Base-by-base conservation (phyloP, 805 yeast genomes). In the Lipomyces orientalis region DNA sequence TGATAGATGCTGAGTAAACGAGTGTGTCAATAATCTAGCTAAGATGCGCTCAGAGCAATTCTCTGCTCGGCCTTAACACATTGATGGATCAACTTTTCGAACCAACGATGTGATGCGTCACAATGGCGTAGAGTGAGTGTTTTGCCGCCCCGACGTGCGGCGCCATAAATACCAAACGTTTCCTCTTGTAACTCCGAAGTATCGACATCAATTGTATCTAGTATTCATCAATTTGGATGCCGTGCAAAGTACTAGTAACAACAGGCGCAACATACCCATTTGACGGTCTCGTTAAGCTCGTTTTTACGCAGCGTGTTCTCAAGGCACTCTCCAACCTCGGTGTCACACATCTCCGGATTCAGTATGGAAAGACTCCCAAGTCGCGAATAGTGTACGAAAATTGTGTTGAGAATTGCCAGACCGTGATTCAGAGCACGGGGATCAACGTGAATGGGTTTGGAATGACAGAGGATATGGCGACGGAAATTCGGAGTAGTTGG, bases 221-320 rank as follows among this genome's bases (percentile, higher is more conserved):
- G 12, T 4, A 52, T 10, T 4, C 29, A 7, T 52, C 55, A 4
- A 7, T 14, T 14, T 25, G 55, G 22, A 60, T 60, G 62, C 14
- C 56, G n/a, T 3, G 16, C 33, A 54, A 51, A 25, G 46, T 74
- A 22, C 72, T 93, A 43, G 88, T 93, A 4, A 89, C 96, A 0
- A 90, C 96, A 2, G 98, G 98, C 0, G 98, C 97, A 1, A 93
- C 98, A 0, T 93, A 90, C 25, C 89, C 97, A 0, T 94, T 94
- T 75, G 82, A 83, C 10, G 79, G 75, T 19, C 83, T 94, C 16
- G 77, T 94, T 0, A 77, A 77, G n/a, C 76, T 81, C 8, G 77
- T 86, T 0, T 70, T 87, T 7, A 65, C 75, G 7, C 63, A 69
- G 0, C 63, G 73, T 1, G 83, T 88, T 46, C 69, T 85, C 0